phyloP scores from a whole-genome alignment of 2,329 filamentous ascomycete genomes.

The Exserohilum turcica region DNA sequence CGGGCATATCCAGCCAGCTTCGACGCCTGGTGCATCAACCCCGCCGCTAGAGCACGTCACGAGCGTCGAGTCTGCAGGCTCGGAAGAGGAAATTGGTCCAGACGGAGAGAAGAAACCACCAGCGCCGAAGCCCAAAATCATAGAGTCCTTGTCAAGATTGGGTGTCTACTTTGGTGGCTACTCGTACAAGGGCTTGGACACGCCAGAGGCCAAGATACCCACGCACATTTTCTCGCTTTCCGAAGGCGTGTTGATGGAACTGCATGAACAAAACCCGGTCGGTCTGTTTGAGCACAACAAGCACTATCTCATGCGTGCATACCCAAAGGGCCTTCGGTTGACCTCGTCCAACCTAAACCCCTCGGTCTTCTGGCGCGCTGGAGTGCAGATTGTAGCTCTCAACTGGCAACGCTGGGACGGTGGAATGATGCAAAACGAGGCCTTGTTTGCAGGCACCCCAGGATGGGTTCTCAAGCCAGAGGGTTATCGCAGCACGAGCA shows the following conservation, averaged over 20 bases:
- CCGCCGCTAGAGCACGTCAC: conserved; percentile 28
- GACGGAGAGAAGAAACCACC: conserved; percentile 53
- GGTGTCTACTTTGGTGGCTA: conserved; percentile 88
- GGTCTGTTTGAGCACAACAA: conserved; percentile 81
- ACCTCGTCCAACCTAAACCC: conserved; percentile 87
- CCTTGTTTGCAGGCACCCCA: conserved; percentile 80
- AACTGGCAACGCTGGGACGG: conserved; percentile 94
- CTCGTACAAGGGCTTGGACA: conserved; percentile 74
- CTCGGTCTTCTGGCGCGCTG: conserved; percentile 81
- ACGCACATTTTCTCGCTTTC: conserved; percentile 69
- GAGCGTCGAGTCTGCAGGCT: conserved; percentile 30
- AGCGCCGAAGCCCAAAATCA: conserved; percentile 65
- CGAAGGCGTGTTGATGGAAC: conserved; percentile 69
- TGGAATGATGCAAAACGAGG: conserved; percentile 95
- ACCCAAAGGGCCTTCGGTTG: conserved; percentile 81
- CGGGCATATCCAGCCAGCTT: conserved; percentile 41
- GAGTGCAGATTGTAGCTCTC: conserved; percentile 86
- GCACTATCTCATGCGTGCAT: conserved; percentile 82
- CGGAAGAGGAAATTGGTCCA: conserved; percentile 42
- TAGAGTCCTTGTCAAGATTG: conserved; percentile 71
- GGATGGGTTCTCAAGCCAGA: conserved; percentile 87
- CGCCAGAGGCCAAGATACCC: conserved; percentile 60
- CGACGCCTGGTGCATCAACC: conserved; percentile 35
- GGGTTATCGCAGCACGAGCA: conserved; percentile 64
- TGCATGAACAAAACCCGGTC: conserved; percentile 59